Base-by-base conservation (phyloP, 2,329 filamentous ascomycete genomes). In the Penicillium polonicum region DNA sequence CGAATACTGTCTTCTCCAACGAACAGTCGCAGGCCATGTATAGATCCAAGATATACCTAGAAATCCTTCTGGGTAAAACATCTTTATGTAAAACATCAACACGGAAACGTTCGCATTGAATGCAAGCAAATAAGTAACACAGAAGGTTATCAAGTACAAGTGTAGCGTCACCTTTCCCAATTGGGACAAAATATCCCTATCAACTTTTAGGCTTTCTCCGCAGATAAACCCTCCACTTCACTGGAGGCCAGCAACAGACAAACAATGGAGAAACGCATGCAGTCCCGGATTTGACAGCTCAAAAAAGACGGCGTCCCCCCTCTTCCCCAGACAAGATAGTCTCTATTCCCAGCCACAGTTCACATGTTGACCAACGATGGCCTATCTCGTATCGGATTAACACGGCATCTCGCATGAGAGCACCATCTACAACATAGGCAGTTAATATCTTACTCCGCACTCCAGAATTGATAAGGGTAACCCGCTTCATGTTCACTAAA, bases 1-100 rank as follows among this genome's bases (percentile, higher is more conserved):
- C 19, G 82, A 86, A 52, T 95, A 97, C 74, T 99, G 94, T 73
- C 79, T 99, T 52, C 76, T 97, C 63, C 83, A 84, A 68, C 84
- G 85, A 63, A 60, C 52, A 23, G 57, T 35, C n/a, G 27, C 46
- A 9, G 44, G 17, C 19, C 52, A 39, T 57, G 57, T 59, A 42
- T 60, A 63, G 31, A 41, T 21, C 41, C 23, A 25, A 23, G 31
- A 21, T 33, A 48, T 15, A 4, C 38, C 21, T 35, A 21, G 23
- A 31, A 21, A 13, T 15, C 10, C 19, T 41, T 27, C 46, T 51
- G 3, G 17, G n/a, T 13, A 38, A 42, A 31, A 10, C 33, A 1
- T 42, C 10, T 29, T 19, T 35, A 13, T 50, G 36, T 55, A 55
- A 44, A 51, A 25, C 17, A 58, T 36, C 27, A 36, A 51, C 25